These are phyloP conservation scores for Candida morakotiae DNA, from an alignment of 805 yeast genomes.

Conservation along the genomic window DNA sequence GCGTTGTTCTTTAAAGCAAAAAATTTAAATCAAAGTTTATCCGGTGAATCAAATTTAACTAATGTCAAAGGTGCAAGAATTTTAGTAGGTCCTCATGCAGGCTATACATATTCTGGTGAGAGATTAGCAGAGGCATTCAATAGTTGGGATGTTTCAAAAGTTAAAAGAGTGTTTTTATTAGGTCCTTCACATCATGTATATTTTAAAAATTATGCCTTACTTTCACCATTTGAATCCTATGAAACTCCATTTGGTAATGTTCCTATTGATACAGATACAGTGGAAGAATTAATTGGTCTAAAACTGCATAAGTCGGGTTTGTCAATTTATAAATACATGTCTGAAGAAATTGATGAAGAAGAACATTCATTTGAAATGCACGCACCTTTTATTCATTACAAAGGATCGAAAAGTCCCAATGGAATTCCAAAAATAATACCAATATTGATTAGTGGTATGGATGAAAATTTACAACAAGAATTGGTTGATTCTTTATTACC, in stretches of 20 bases:
- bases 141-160: slow-evolving; percentile 56
- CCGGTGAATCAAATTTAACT: slow-evolving; percentile 43
- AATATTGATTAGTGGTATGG: slow-evolving; percentile 67
- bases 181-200: slow-evolving; percentile 95
- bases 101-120: slow-evolving; percentile 76
- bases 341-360: slow-evolving; percentile 58
- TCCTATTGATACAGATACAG: slow-evolving; percentile 54
- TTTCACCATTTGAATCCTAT: slow-evolving; percentile 51
- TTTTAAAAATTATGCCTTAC: slow-evolving; percentile 55
- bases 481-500: slow-evolving; percentile 50
- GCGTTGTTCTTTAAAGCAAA: slow-evolving; percentile 36
- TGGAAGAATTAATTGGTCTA: slow-evolving; percentile 27
- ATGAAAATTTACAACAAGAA: slow-evolving; percentile 36
- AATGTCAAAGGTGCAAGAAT: slow-evolving; percentile 34
- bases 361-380: slow-evolving; percentile 98
- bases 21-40: not conserved
- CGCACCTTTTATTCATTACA: slow-evolving; percentile 63
- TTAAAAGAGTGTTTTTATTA: slow-evolving; percentile 66
- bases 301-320: not conserved
- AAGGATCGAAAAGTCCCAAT: slow-evolving; percentile 30
- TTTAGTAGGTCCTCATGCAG: slow-evolving; percentile 70
- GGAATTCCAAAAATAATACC: slow-evolving; percentile 62
- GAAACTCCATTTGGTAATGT: slow-evolving; percentile 83
- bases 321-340: slow-evolving; percentile 49
- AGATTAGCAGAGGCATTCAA: slow-evolving; percentile 75